Conservation (phyloP, 2,329 filamentous ascomycete species). For the Penicillium brasilianum region DNA sequence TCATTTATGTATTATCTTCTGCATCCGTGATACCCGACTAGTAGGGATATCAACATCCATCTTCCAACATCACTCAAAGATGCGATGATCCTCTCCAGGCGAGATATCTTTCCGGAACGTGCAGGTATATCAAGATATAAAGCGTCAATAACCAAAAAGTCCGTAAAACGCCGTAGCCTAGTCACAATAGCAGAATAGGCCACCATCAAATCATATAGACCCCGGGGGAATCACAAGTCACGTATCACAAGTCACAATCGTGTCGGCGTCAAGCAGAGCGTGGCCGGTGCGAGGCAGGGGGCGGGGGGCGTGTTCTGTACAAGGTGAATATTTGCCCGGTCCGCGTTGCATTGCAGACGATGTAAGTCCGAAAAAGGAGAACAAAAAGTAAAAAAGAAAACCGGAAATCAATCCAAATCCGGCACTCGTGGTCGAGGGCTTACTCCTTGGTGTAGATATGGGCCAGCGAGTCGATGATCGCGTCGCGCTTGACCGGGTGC, state of each 20-base stretch:
- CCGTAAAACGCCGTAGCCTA: conserved; percentile 16
- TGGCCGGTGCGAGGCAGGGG: conserved; percentile 4
- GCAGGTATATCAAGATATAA: conserved; percentile 16
- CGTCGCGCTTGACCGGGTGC: conserved; percentile 24
- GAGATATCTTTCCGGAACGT: not conserved
- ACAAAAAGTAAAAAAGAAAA: not conserved
- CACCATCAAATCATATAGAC: conserved; percentile 7
- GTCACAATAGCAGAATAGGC: not conserved
- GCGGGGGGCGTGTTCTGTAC: conserved; percentile 1
- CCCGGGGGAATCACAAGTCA: conserved; percentile 21
- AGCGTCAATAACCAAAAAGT: conserved; percentile 2
- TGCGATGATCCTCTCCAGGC: not conserved
- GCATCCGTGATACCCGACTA: not conserved
- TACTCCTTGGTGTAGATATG: conserved; percentile 13
- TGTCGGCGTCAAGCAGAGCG: conserved; percentile 21
- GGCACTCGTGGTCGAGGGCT: not conserved
- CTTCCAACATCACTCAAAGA: not conserved
- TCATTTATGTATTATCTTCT: conserved; percentile 5
- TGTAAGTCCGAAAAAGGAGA: conserved; percentile 8
- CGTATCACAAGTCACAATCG: conserved; percentile 15
- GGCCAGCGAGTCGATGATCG: conserved; percentile 22
- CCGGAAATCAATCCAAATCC: not conserved
- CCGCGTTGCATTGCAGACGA: conserved; percentile 1
- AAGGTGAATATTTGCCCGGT: not conserved
- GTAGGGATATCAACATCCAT: not conserved